Evolutionary conservation across 768 basidiomycete genomes (phyloP), one percentile per base, ranked within the genome.

Genomic region (Suillus paluster): DNA sequence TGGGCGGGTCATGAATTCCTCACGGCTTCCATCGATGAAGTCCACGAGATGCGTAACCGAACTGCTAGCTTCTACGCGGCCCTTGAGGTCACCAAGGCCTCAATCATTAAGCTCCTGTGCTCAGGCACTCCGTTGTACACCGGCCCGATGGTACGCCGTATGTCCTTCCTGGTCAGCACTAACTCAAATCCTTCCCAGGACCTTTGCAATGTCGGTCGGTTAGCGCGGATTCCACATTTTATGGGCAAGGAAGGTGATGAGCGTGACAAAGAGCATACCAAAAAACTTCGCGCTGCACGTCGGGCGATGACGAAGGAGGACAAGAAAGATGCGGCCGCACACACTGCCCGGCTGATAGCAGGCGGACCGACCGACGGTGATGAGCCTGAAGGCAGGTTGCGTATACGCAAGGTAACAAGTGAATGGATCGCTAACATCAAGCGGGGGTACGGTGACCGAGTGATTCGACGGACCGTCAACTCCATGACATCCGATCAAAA

Each of bases 71-170:
- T 73, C 36, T 59, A 46, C 0, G 44, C 70, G 6, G 66, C 57
- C 0, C 58, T 71, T 1, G 41, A 41, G 3, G 52, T 73, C 23
- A 56, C 65, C 3, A 38, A 65, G 9, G 60, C 56, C 12, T n/a
- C 60, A 0, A 15, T 2, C 1, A 27, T 72, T 0, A 57, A 61
- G 2, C 23, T 75, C 1, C 58, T 70, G 3, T 55, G 71, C 49
- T 74, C 75, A 2, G 76, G 70, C 0, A 77, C 75, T 0, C 75
- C 76, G 1, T 62, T 77, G 2, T 73, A 71, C 49, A 75, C 72
- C 0, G 58, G 67, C 0, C 57, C 66, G 0, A 71, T 69, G 64
- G 73, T 71, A 25, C 42, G 64, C 21, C 41, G 36, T 23, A 19
- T 14, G 3, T 23, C 36, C 8, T n/a, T 12, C 1, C 12, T 45